Evolutionary conservation across 805 yeast species (phyloP).

Genomic region (Wickerhamiella azymoides): DNA sequence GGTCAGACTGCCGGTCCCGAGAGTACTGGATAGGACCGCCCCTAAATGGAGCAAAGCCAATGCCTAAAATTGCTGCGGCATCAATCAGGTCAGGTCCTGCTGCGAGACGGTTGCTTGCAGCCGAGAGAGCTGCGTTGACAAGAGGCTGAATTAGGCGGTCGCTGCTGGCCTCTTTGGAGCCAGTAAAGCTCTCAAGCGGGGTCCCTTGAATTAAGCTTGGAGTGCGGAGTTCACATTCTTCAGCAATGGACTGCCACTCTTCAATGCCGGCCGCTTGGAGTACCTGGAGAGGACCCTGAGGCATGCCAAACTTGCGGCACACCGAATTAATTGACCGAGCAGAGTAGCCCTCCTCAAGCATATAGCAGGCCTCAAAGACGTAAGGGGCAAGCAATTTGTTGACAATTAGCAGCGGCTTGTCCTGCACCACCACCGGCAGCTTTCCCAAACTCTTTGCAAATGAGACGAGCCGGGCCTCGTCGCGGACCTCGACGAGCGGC

Average conservation of each 20-base stretch:
- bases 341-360: conserved; percentile 84
- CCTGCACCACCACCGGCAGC: neutral
- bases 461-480: conserved; percentile 2
- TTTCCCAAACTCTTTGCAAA: conserved; percentile 3
- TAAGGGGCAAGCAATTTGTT: neutral
- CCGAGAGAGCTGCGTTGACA: neutral
- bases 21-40: conserved; percentile 7
- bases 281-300: neutral
- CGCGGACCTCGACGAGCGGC: conserved; percentile 4
- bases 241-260: conserved; percentile 1
- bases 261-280: neutral
- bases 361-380: conserved; percentile 84
- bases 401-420: neutral
- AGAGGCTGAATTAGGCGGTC: neutral
- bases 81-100: conserved; percentile 6
- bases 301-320: conserved; percentile 4
- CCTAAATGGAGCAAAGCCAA: conserved; percentile 6
- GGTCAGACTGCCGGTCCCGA: neutral
- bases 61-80: conserved; percentile 1
- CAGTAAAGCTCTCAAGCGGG: neutral
- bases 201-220: neutral
- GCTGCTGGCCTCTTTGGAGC: neutral
- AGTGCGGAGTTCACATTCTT: neutral
- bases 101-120: neutral
- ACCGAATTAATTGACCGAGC: conserved; percentile 26